Evolutionary conservation across 2,329 filamentous ascomycete genomes (phyloP), one percentile per base, ranked within the genome.

Genomic region (Pseudohalonectria lignicola): DNA sequence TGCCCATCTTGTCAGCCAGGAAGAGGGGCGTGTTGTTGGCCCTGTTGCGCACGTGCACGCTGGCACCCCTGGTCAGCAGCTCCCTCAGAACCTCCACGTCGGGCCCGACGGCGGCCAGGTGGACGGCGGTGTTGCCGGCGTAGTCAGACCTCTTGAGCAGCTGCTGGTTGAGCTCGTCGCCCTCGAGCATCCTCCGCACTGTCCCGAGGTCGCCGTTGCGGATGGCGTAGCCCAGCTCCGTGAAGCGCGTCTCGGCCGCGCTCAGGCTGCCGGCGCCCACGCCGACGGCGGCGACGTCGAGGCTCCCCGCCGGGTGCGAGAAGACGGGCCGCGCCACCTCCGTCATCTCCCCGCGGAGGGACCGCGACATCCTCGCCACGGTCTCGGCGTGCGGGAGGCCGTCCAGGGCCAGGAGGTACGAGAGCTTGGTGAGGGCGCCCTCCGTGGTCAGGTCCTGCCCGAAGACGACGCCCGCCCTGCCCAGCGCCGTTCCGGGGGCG

Each of bases 381-480:
- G 94, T 77, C 17, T 85, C 79, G 38, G 71, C 64, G 7, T 74
- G 67, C 0, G 72, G 69, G n/a, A 82, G 65, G 23, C 67, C 69
- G 1, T 82, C 77, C 4, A 71, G 56, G 4, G 84, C 82, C 15
- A 94, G 71, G 3, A 94, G 72, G 56, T 93, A 94, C 2, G 86
- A 85, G 20, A 95, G 71, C 59, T 95, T 95, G 16, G 88, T 92
- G 47, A 94, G 73, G 5, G 88, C 88, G 3, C 86, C 88, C 62
- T 95, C 88, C 17, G 83, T 83, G 0, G 88, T 95, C 61, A 94
- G 71, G 52, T 94, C 87, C 47, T 88, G 76, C 5, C 88, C 88
- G 47, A 92, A 88, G 23, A 94, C 85, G 35, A 95, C 86, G 25
- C 88, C 88, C 3, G 85, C 85, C 39, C 79, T 73, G 29, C 85